Conservation (phyloP, 2,329 filamentous ascomycete genomes). For the Fusarium sp. region DNA sequence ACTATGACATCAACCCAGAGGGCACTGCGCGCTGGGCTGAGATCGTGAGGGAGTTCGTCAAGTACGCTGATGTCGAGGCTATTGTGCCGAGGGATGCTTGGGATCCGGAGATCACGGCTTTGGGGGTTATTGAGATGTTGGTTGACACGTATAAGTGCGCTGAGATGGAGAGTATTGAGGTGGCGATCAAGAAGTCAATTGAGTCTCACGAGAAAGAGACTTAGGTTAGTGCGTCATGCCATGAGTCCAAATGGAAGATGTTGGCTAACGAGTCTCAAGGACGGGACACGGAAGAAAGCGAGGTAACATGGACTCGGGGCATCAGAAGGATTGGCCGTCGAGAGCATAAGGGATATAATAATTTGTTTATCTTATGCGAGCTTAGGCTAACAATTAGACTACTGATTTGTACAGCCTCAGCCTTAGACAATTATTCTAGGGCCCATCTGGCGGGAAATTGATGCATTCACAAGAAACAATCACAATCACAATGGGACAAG, state of each 20-base stretch:
- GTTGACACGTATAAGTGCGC: conserved; percentile 9
- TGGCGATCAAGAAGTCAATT: not conserved
- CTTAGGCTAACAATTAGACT: no score
- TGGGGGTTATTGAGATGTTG: conserved; percentile 5
- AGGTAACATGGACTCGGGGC: no score
- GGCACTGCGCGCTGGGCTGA: conserved; percentile 8
- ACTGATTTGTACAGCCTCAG: no score
- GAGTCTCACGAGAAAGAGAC: no score
- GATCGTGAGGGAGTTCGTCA: not conserved
- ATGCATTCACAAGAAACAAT: not conserved
- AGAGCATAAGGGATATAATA: no score
- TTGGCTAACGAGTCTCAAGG: not conserved
- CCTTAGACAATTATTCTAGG: no score
- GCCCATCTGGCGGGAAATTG: no score
- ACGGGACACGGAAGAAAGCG: no score
- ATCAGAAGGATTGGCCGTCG: no score
- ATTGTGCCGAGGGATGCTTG: conserved; percentile 7
- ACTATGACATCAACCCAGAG: conserved; percentile 9
- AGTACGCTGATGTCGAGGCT: not conserved
- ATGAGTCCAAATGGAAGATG: not conserved
- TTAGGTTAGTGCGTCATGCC: no score
- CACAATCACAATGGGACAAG: not conserved
- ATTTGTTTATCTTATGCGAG: no score
- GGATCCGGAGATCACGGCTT: conserved; percentile 10
- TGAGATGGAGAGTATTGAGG: not conserved